A percentile compares a stretch with the other conserved stretches of the same genome.
Conservation (phyloP, 345 rosid species). For the Raphanus sativus region DNA sequence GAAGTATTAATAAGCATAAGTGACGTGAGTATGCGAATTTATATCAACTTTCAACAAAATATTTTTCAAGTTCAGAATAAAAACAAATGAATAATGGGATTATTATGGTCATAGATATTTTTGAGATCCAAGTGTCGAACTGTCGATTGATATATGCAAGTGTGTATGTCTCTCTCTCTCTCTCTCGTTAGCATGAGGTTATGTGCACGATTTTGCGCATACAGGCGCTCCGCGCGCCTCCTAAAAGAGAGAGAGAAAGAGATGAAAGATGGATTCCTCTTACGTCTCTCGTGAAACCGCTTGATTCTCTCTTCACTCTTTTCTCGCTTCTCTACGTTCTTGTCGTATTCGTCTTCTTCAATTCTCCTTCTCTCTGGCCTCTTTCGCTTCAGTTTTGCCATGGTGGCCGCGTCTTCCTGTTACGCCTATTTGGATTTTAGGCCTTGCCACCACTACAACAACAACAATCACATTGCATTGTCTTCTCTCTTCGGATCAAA, state of each 20-base stretch:
- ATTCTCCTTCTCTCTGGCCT: slow-evolving; percentile 8
- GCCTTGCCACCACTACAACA: slow-evolving; percentile 59
- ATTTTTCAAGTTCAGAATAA: background rate
- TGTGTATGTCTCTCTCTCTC: background rate
- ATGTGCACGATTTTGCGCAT: slow-evolving; percentile 38
- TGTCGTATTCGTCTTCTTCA: background rate
- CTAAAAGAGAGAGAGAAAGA: slow-evolving; percentile 26
- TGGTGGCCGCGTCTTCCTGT: slow-evolving; percentile 48
- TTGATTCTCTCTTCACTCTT: slow-evolving; percentile 42
- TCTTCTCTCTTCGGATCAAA: slow-evolving; percentile 56
- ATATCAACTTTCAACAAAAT: background rate
- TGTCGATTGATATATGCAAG: slow-evolving; percentile 21
- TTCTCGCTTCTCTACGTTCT: slow-evolving; percentile 18
- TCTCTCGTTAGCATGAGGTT: slow-evolving; percentile 3
- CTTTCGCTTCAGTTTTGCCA: slow-evolving; percentile 10
- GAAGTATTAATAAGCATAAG: background rate
- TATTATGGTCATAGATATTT: slow-evolving; percentile 29
- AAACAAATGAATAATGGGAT: background rate
- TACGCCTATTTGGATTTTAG: slow-evolving; percentile 62
- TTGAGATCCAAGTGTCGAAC: background rate
- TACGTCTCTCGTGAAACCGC: slow-evolving; percentile 29
- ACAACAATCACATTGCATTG: slow-evolving; percentile 44
- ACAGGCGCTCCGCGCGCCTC: slow-evolving; percentile 30
- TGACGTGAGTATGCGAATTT: too few relatives aligned
- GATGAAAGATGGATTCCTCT: slow-evolving; percentile 30